A percentile compares a stretch with the other conserved stretches of the same genome.
Evolutionary conservation across 805 yeast species (phyloP).

Genomic region (Spathaspora gorwiae): DNA sequence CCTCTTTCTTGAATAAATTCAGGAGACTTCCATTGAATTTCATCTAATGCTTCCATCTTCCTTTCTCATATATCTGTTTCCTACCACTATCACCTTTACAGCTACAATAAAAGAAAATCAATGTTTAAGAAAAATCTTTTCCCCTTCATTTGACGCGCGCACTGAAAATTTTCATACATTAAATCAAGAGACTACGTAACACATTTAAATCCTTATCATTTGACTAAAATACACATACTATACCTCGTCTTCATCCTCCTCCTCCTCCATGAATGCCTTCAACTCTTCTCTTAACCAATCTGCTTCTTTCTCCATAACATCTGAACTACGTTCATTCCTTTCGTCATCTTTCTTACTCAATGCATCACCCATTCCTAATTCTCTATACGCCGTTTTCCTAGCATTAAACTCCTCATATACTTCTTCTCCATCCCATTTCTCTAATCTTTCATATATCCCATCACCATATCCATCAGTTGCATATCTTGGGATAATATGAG

Average conservation of each 20-base stretch:
- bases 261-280: constrained; percentile 2
- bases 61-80: constrained; percentile 27
- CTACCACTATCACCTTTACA: constrained; percentile 65
- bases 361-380: constrained; percentile 12
- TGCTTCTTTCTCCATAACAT: constrained; percentile 74
- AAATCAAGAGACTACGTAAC: no score
- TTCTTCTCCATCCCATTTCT: constrained; percentile 46
- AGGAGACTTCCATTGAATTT: constrained; percentile 94
- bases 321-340: constrained; percentile 53
- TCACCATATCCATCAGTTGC: constrained; percentile 53
- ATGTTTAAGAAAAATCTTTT: no score
- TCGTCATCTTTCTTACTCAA: constrained; percentile 41
- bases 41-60: constrained; percentile 53
- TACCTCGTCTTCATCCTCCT: no score
- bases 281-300: constrained; percentile 43
- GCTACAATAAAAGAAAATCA: constrained; percentile 36
- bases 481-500: constrained; percentile 87
- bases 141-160: no score
- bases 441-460: constrained; percentile 58
- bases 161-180: no score
- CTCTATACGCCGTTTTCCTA: constrained; percentile 19
- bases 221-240: no score
- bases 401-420: constrained; percentile 21
- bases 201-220: no score
- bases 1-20: constrained; percentile 95